These are phyloP conservation scores for Penium margaritaceum DNA, from an alignment of 139 green algal genomes.

Conservation along the genomic window DNA sequence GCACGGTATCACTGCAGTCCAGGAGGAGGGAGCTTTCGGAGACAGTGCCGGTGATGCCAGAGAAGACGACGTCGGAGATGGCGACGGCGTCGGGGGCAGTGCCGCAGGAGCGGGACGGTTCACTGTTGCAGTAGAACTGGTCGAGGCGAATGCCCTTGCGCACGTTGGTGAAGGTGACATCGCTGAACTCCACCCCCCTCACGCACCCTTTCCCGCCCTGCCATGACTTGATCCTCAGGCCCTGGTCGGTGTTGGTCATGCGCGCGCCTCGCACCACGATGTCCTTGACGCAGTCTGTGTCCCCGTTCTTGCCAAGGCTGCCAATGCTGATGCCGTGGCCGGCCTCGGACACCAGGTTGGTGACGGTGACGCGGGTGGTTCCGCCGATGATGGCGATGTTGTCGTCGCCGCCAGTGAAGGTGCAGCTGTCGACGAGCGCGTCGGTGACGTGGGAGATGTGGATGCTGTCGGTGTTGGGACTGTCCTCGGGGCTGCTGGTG, in stretches of 20 bases:
- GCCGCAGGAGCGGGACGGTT: no score
- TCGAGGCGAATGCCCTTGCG: neutral
- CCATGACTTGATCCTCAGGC: constrained; percentile 7
- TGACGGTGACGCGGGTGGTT: neutral
- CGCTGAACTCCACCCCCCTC: neutral
- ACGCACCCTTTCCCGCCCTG: neutral
- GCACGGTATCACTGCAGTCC: no score
- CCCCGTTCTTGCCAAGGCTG: neutral
- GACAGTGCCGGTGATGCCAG: no score
- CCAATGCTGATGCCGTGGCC: constrained; percentile 7
- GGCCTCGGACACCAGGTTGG: neutral
- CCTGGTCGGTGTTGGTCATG: neutral
- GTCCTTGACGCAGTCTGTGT: neutral
- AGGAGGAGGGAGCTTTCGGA: no score
- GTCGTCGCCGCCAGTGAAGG: neutral
- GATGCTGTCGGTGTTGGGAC: constrained; percentile 3
- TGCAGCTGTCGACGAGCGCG: constrained; percentile 1
- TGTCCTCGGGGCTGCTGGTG: neutral
- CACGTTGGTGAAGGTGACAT: neutral
- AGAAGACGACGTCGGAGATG: no score
- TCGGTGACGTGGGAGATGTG: neutral
- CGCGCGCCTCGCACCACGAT: neutral
- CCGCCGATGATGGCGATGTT: neutral
- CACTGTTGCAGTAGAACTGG: no score
- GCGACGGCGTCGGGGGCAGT: no score